These are phyloP conservation scores for Corymbia maculata DNA, from an alignment of 345 rosid species.

Conservation along the genomic window DNA sequence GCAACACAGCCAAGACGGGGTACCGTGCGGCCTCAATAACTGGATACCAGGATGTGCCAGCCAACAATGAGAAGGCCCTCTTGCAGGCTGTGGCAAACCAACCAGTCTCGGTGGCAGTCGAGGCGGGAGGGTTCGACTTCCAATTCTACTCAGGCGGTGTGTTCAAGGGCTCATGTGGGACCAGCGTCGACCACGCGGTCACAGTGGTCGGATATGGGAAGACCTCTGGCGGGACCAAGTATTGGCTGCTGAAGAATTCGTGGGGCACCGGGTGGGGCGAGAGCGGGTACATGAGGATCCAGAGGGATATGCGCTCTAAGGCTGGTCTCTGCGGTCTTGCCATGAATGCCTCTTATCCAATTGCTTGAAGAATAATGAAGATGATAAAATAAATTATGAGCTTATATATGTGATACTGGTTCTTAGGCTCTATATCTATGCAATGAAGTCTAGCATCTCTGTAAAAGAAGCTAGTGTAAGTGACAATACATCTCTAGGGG, in stretches of 20 bases:
- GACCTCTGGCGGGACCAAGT: slow-evolving; percentile 12
- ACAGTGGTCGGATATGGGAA: slow-evolving; percentile 49
- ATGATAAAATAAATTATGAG: not conserved
- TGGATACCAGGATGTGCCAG: slow-evolving; percentile 24
- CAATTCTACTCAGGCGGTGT: slow-evolving; percentile 28
- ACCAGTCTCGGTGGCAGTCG: slow-evolving; percentile 37
- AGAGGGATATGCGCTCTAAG: slow-evolving; percentile 12
- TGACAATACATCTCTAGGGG: not conserved
- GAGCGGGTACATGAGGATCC: slow-evolving; percentile 29
- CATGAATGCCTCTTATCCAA: not conserved
- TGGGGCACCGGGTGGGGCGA: slow-evolving; percentile 4
- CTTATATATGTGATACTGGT: not conserved
- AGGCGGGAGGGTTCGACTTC: slow-evolving; percentile 10
- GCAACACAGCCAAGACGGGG: slow-evolving; percentile 7
- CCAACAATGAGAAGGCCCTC: slow-evolving; percentile 34
- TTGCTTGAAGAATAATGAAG: not conserved
- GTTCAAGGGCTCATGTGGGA: slow-evolving; percentile 29
- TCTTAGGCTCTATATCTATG: not conserved
- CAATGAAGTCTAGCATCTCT: not conserved
- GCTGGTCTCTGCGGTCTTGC: slow-evolving; percentile 48
- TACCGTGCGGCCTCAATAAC: slow-evolving; percentile 8
- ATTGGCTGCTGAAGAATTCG: slow-evolving; percentile 2
- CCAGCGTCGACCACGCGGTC: slow-evolving; percentile 25
- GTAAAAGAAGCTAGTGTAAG: not conserved
- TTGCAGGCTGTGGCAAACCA: slow-evolving; percentile 33